Evolutionary conservation across 257 asterid species (phyloP), one percentile per base, ranked within the genome.

Genomic region (Datura wrightii): DNA sequence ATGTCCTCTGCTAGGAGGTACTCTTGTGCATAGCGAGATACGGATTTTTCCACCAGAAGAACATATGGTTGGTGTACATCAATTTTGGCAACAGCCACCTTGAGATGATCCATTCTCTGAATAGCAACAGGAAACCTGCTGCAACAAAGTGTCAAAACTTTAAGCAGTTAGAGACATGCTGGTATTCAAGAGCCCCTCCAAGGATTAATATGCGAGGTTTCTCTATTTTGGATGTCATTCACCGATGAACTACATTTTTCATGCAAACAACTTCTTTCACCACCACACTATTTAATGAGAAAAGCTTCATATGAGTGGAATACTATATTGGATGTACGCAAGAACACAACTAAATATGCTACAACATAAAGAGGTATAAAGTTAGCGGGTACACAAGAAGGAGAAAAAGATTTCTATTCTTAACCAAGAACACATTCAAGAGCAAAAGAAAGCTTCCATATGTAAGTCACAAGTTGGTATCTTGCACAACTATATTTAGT

Each of bases 71-170:
- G 90, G 72, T 94, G 98, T 46, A 92, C 94, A 88, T 89, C 95
- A 71, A 96, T 94, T 90, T 93, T 96, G 58, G 99, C 97, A 79
- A 96, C 97, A 86, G 98, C 98, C 99, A 96, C 94, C 92, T 94
- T 96, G 79, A 96, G 94, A 94, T 96, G 98, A 92, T 96, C 99
- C 98, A 93, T 96, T 88, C 94, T 98, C 98, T 96, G 91, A 54
- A 84, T 86, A 78, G 70, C 83, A 34, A 82, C 11, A 44, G 76
- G 82, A 84, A 89, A 95, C 99, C 97, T 96, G 99, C 89, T 96
- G 98, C 90, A 96, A 90, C 91, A 96, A 85, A 66, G 99, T 96
- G 86, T 96, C 99, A 82, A 94, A 90, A 89, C 99, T 94, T 86
- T 85, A 94, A 93, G 89, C 92, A 92, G 86, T 89, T 94, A 69